Evolutionary conservation across 2,329 filamentous ascomycete species (phyloP).

Genomic region (Colletotrichum acutatum): DNA sequence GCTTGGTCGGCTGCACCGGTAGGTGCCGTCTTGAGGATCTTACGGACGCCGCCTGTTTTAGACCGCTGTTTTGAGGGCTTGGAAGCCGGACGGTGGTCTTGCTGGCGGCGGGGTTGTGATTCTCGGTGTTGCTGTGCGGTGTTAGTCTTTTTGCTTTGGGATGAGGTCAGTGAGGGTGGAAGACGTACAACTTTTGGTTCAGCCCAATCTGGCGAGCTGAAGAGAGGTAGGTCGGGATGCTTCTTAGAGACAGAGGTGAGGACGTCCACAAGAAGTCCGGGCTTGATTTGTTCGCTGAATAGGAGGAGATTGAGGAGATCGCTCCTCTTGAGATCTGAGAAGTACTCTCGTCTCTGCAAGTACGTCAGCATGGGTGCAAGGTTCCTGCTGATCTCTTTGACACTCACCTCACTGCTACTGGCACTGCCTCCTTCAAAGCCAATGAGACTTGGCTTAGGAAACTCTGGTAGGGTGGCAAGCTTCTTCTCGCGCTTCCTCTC

Average conservation of each 20-base stretch:
- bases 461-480: conserved; percentile 46
- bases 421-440: conserved; percentile 51
- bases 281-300: conserved; percentile 53
- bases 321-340: conserved; percentile 48
- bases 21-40: conserved; percentile 45
- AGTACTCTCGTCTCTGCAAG: conserved; percentile 51
- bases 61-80: conserved; percentile 41
- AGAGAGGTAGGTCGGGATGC: conserved; percentile 55
- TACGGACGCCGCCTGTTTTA: conserved; percentile 46
- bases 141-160: neutral
- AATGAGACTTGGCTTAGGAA: conserved; percentile 50
- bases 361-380: neutral
- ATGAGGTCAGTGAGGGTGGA: neutral
- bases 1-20: conserved; percentile 24
- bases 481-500: conserved; percentile 45
- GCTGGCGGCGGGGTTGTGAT: neutral
- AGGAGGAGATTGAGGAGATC: conserved; percentile 54
- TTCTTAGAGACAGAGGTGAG: conserved; percentile 55
- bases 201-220: conserved; percentile 54
- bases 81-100: neutral
- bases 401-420: conserved; percentile 44
- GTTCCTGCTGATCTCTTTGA: neutral
- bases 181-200: conserved; percentile 19
- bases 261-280: conserved; percentile 53
- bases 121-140: neutral